Conservation (phyloP, 148 eudicot genomes). For the Dianthus caryophyllus region DNA sequence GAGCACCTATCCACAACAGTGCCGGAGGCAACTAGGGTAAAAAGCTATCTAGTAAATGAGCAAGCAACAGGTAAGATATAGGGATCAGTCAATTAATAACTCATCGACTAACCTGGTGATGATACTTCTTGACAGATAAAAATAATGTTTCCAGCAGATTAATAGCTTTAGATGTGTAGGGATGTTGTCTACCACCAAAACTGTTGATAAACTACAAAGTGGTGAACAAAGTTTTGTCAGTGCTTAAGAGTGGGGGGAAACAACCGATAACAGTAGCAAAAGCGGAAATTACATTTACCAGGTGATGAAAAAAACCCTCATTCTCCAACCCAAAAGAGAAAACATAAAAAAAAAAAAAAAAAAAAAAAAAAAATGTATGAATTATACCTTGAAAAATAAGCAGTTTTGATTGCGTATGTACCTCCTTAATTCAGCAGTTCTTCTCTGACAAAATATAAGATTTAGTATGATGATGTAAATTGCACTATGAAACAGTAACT, state of each 20-base stretch:
- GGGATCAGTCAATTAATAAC: background rate
- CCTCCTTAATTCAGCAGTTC: conserved; percentile 38
- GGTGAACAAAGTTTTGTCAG: conserved; percentile 11
- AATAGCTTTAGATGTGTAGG: conserved; percentile 37
- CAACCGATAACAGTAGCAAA: background rate
- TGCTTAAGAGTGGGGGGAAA: background rate
- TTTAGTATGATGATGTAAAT: conserved; percentile 2
- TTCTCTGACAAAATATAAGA: conserved; percentile 40
- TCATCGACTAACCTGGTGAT: conserved; percentile 55
- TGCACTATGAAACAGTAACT: too few species aligned
- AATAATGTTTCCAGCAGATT: conserved; percentile 30
- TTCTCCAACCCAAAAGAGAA: background rate
- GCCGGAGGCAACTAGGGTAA: background rate
- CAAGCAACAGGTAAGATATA: background rate
- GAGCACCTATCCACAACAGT: background rate
- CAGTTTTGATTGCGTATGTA: conserved; percentile 43
- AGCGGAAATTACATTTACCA: background rate
- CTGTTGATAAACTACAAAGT: conserved; percentile 42
- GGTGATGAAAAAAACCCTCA: background rate
- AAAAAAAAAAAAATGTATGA: background rate
- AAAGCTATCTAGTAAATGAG: background rate
- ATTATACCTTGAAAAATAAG: conserved; percentile 55
- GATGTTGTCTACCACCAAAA: conserved; percentile 24
- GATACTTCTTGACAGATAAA: conserved; percentile 50
- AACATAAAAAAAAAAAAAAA: background rate